Percentiles rank a stretch among this genome's conserved stretches.
These are phyloP conservation scores for Claviceps paspali DNA, from an alignment of 2,329 filamentous ascomycete species.

Conservation along the genomic window DNA sequence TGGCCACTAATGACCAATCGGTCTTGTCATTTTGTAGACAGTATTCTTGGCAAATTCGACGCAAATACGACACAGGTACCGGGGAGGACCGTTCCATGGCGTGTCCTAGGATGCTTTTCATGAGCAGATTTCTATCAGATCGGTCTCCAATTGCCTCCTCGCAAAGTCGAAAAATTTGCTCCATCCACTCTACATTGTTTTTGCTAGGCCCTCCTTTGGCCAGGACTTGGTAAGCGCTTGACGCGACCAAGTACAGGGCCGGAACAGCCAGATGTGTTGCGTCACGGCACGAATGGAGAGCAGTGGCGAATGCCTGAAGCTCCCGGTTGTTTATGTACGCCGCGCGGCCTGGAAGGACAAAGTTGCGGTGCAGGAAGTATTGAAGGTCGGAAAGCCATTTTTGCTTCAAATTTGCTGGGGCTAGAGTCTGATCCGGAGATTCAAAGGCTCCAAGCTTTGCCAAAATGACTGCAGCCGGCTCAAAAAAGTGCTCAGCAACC, in stretches of 20 bases:
- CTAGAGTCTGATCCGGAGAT: conserved; percentile 6
- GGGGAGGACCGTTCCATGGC: conserved; percentile 16
- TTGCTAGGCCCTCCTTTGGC: conserved; percentile 17
- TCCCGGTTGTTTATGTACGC: conserved; percentile 28
- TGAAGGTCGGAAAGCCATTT: conserved; percentile 32
- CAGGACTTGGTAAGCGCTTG: conserved; percentile 12
- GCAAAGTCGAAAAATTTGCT: conserved; percentile 18
- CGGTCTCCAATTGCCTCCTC: conserved; percentile 13
- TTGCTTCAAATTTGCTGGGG: conserved; percentile 9
- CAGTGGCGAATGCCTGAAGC: conserved; percentile 24
- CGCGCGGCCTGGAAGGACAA: conserved; percentile 36
- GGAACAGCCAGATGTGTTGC: conserved; percentile 23
- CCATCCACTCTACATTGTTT: conserved; percentile 23
- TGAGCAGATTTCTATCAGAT: conserved; percentile 13
- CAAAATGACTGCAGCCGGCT: conserved; percentile 21
- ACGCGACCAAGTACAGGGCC: conserved; percentile 29
- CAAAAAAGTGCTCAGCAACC: conserved; percentile 32
- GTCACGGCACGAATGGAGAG: conserved; percentile 23
- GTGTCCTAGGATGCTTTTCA: conserved; percentile 17
- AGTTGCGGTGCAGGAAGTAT: conserved; percentile 32
- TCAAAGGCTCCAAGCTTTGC: conserved; percentile 22
- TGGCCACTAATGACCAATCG: conserved; percentile 28
- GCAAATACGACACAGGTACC: conserved; percentile 26
- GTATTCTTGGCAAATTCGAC: conserved; percentile 26
- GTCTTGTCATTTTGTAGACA: conserved; percentile 19